A percentile compares a stretch with the other conserved stretches of the same genome.
These are phyloP conservation scores for Entomortierella parvispora DNA, from an alignment of 192 early-diverging fungal genomes.

Conservation along the genomic window DNA sequence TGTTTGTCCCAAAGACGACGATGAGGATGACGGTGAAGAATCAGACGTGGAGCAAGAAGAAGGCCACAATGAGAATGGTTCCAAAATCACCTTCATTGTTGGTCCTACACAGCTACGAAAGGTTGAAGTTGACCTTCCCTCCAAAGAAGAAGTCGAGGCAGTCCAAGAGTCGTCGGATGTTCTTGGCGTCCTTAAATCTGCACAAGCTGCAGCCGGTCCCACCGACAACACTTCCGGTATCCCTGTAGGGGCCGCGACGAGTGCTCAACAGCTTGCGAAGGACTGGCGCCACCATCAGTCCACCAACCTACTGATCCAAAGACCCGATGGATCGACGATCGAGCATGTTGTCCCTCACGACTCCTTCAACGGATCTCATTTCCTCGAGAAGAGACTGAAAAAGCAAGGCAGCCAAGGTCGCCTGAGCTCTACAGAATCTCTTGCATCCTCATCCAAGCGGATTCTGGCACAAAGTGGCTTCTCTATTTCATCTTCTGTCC, in stretches of 20 bases:
- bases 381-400: constrained; percentile 4
- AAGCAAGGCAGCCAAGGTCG: constrained; percentile 1
- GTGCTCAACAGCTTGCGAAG: constrained; percentile 3
- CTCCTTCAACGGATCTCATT: not conserved
- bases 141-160: too few species aligned
- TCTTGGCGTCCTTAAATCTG: too few species aligned
- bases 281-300: constrained; percentile 13
- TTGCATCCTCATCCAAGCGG: not conserved
- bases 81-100: too few species aligned
- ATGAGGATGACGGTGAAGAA: constrained; percentile 3
- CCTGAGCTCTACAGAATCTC: not conserved
- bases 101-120: too few species aligned
- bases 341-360: constrained; percentile 11
- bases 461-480: not conserved
- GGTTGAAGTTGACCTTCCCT: too few species aligned
- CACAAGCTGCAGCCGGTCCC: too few species aligned
- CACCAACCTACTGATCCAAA: not conserved
- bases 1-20: constrained; percentile 1
- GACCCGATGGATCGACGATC: constrained; percentile 1
- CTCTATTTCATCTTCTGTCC: not conserved
- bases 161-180: too few species aligned
- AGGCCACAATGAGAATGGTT: not conserved
- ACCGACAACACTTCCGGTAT: too few species aligned
- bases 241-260: not conserved
- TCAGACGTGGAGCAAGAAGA: constrained; percentile 7